Conservation (phyloP, 495 filamentous ascomycete species). For the Thozetella sp. region DNA sequence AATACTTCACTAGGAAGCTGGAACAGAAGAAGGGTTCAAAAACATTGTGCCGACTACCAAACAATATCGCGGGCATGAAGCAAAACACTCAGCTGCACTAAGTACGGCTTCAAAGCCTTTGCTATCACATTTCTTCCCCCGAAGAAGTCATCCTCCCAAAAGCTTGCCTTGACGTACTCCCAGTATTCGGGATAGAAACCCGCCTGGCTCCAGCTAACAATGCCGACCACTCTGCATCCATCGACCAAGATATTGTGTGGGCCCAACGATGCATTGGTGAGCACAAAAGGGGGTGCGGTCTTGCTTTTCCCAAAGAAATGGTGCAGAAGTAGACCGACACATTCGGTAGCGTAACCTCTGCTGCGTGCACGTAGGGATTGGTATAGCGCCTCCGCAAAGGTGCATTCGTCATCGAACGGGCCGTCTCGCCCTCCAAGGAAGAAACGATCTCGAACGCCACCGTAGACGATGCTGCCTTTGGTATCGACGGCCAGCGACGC, state of each 20-base stretch:
- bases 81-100: background rate
- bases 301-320: background rate
- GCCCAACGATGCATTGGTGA: slow-evolving; percentile 26
- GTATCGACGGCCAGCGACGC: background rate
- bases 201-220: slow-evolving; percentile 2
- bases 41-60: background rate
- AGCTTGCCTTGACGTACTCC: slow-evolving; percentile 38
- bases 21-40: background rate
- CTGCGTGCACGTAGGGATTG: background rate
- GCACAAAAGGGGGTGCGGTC: slow-evolving; percentile 6
- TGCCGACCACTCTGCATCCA: slow-evolving; percentile 9
- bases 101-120: background rate
- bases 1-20: no score
- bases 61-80: background rate
- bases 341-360: background rate
- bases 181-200: slow-evolving; percentile 39
- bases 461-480: background rate
- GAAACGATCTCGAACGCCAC: background rate
- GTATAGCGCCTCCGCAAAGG: background rate
- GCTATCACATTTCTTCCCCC: background rate
- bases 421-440: background rate
- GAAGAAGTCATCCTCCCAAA: slow-evolving; percentile 4
- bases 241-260: slow-evolving; percentile 36
- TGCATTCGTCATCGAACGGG: background rate
- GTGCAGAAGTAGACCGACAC: background rate